Evolutionary conservation across 1,284 basidiomycete genomes (phyloP).

Genomic region (Rhodotorula sp.): DNA sequence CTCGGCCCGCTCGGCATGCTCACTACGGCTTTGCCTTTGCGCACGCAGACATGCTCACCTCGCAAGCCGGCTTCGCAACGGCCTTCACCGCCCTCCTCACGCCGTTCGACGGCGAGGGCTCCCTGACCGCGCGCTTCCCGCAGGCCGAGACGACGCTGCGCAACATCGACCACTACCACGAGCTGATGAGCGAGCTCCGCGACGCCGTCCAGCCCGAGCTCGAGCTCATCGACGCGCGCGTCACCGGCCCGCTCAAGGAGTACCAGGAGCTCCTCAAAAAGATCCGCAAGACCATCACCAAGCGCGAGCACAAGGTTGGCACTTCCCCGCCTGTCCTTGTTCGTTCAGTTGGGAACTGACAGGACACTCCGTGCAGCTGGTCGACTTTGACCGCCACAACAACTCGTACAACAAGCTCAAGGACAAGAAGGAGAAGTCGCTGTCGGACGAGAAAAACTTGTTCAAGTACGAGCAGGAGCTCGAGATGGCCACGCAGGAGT

Average conservation of each 20-base stretch:
- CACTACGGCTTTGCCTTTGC: neutral
- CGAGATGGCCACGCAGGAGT: conserved; percentile 90
- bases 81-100: conserved; percentile 78
- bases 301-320: conserved; percentile 89
- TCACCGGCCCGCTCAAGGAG: conserved; percentile 85
- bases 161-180: conserved; percentile 71
- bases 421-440: conserved; percentile 91
- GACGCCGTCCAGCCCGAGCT: conserved; percentile 81
- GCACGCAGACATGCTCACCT: conserved; percentile 70
- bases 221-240: conserved; percentile 87
- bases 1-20: neutral
- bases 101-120: conserved; percentile 62
- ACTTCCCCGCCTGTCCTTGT: conserved; percentile 37
- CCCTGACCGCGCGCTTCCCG: conserved; percentile 71
- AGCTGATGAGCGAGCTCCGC: conserved; percentile 75
- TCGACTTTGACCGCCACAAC: conserved; percentile 95
- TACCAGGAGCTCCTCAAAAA: conserved; percentile 81
- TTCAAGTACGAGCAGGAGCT: conserved; percentile 94
- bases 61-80: conserved; percentile 72
- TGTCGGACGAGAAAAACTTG: conserved; percentile 86
- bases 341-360: too few relatives aligned
- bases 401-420: conserved; percentile 91
- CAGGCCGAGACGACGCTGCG: conserved; percentile 74
- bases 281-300: conserved; percentile 90
- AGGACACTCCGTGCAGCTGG: conserved; percentile 58